phyloP scores from a whole-genome alignment of 1,139 yeast genomes.

The Diutina sp. region DNA sequence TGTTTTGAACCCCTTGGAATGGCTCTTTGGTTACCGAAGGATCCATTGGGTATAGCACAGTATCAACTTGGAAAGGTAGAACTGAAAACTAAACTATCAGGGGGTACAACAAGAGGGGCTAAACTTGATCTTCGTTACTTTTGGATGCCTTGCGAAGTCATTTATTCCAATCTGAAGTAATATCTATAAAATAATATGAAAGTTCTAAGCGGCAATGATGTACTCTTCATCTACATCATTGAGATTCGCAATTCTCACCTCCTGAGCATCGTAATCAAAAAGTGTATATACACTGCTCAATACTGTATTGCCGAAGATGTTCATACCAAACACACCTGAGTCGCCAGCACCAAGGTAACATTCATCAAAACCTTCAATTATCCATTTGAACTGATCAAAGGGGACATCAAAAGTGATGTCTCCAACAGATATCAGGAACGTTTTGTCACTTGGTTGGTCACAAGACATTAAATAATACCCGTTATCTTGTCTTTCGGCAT shows the following conservation, averaged over 20 bases:
- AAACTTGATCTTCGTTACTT: background rate
- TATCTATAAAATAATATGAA: too few relatives aligned
- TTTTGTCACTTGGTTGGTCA: conserved; percentile 3
- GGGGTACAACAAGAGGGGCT: background rate
- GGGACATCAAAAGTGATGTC: conserved; percentile 7
- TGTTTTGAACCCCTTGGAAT: background rate
- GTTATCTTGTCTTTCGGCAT: background rate
- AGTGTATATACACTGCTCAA: background rate
- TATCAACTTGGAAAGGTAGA: background rate
- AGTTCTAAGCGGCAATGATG: background rate
- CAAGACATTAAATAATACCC: conserved; percentile 3
- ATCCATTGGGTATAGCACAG: background rate
- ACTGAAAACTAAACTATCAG: background rate
- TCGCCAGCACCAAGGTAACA: background rate
- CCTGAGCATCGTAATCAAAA: background rate
- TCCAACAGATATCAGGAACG: conserved; percentile 3
- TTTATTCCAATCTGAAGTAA: background rate
- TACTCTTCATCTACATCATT: background rate
- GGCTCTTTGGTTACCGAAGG: background rate
- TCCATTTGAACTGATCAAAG: conserved; percentile 3
- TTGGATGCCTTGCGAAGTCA: background rate
- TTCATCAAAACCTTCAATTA: background rate
- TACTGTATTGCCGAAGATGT: background rate
- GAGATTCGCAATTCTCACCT: background rate
- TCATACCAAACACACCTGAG: background rate